phyloP scores from a whole-genome alignment of 2,329 filamentous ascomycete species.

The Akanthomyces dipterigenus region DNA sequence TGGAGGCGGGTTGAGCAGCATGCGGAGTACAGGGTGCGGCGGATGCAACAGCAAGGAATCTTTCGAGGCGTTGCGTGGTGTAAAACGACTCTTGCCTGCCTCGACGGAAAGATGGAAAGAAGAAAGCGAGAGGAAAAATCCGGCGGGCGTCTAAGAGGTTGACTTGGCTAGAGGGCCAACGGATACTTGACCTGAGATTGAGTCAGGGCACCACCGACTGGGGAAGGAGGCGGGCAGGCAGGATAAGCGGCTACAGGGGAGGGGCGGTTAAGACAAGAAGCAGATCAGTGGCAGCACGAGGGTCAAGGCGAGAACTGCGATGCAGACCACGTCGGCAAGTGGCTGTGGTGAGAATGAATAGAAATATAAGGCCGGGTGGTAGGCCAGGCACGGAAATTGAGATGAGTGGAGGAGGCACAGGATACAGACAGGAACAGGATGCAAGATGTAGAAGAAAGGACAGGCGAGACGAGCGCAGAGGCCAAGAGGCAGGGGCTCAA shows the following conservation, averaged over 20 bases:
- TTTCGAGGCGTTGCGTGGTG: conserved; percentile 10
- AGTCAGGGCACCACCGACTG: conserved; percentile 6
- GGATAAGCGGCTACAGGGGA: conserved; percentile 1
- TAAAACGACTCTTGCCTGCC: conserved; percentile 20
- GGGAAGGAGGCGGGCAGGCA: conserved; percentile 10
- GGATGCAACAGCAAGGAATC: not conserved
- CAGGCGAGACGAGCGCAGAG: not conserved
- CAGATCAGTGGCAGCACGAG: conserved; percentile 3
- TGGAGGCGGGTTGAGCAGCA: not conserved
- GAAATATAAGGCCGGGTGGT: not conserved
- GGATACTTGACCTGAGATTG: conserved; percentile 6
- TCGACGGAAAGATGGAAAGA: conserved; percentile 14
- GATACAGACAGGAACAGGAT: conserved; percentile 5
- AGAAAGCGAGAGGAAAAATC: not conserved
- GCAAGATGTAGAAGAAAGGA: conserved; percentile 6
- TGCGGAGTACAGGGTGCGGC: conserved; percentile 9
- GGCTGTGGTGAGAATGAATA: conserved; percentile 1
- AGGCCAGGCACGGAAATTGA: conserved; percentile 1
- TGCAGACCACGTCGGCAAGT: conserved; percentile 3
- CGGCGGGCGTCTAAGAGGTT: conserved; percentile 5
- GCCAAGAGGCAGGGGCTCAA: conserved; percentile 7
- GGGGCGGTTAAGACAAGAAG: not conserved
- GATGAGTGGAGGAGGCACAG: conserved; percentile 1
- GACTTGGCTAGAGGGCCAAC: conserved; percentile 8
- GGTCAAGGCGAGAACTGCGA: not conserved